Base-by-base conservation (phyloP, 352 stramenopile species). In the Globisporangium yorkense region DNA sequence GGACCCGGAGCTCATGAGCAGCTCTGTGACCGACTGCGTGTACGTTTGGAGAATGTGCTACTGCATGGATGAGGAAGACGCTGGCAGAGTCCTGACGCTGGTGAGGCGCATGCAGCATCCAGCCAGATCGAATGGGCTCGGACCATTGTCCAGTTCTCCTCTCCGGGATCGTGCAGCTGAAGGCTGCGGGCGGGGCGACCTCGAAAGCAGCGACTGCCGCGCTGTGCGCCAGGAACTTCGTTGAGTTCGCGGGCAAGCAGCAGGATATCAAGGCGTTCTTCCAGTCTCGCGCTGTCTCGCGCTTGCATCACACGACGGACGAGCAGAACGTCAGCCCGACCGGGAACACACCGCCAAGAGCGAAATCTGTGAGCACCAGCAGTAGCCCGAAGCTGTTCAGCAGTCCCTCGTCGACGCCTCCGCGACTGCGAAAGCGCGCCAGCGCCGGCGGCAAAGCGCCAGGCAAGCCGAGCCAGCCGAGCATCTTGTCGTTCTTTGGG, bases 121-220 rank as follows among this genome's bases (percentile, higher is more conserved):
- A 91, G 41, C 60, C 74, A 43, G 68, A 80, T 18, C 79, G 75
- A 21, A 43, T 80, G 18, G 84, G 84, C 35, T 94, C 84, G 0
- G 84, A 94, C 59, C 84, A 94, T 50, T 94, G 84, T 46, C 82
- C 84, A n/a, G 84, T 92, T 13, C 47, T 76, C 9, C 70, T 85
- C 53, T 70, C 65, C 29, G 69, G 66, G 21, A 57, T 67, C 16
- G 63, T 88, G 15, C 66, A 80, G 24, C 51, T 86, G 4, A 48
- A 75, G 31, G 20, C 50, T 9, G 41, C 20, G 16, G 18, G 10
- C 40, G 46, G 31, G 31, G 41, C 52, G 8, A 40, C 45, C 6
- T 53, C 12, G 9, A 77, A 68, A 54, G 74, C 63, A n/a, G 68
- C 76, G 56, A 74, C 65, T 12, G 71, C 76, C 16, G 65, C 75